These are phyloP conservation scores for Garcia nutans DNA, from an alignment of 345 rosid species.

Conservation along the genomic window DNA sequence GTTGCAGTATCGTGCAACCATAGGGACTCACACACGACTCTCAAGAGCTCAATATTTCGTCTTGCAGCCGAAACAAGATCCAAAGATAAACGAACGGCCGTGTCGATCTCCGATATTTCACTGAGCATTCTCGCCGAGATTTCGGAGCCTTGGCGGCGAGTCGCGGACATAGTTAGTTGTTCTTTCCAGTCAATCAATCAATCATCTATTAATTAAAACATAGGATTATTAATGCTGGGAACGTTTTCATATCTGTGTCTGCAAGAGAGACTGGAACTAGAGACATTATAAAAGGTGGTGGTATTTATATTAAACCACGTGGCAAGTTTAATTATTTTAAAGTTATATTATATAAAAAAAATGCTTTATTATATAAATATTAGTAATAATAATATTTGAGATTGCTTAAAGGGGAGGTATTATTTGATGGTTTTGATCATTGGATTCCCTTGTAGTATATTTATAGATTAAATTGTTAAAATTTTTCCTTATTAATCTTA, in stretches of 20 bases:
- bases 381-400: no score
- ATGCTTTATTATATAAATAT: no score
- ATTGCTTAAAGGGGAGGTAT: no score
- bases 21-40: slow-evolving; percentile 49
- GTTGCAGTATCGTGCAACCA: slow-evolving; percentile 67
- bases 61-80: slow-evolving; percentile 77
- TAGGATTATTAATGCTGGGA: background rate
- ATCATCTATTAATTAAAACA: no score
- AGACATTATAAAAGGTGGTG: background rate
- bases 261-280: background rate
- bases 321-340: background rate
- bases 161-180: background rate
- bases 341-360: no score
- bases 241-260: background rate
- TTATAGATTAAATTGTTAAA: no score
- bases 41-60: slow-evolving; percentile 55
- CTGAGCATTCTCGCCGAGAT: slow-evolving; percentile 47
- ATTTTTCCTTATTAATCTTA: no score
- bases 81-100: slow-evolving; percentile 40
- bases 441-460: background rate
- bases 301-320: slow-evolving; percentile 10
- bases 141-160: slow-evolving; percentile 7
- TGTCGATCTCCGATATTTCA: slow-evolving; percentile 56
- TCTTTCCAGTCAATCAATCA: background rate
- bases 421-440: background rate